These are phyloP conservation scores for Phytophthora foliorum DNA, from an alignment of 352 stramenopile species.

Conservation along the genomic window DNA sequence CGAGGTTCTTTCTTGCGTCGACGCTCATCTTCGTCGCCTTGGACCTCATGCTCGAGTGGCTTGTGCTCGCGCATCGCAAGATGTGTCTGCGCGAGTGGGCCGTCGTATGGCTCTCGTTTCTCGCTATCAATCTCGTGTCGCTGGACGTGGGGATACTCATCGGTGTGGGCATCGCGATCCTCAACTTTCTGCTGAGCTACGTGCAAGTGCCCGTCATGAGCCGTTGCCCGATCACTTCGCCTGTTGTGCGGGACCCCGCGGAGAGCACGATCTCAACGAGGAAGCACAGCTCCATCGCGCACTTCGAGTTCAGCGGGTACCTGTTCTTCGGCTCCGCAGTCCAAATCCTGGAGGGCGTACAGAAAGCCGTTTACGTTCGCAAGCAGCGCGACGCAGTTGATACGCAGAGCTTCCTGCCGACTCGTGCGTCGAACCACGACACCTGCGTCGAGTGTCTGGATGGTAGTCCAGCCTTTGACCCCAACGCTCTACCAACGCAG, in stretches of 20 bases:
- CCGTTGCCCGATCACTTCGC: constrained; percentile 43
- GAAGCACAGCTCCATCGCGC: constrained; percentile 65
- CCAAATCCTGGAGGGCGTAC: constrained; percentile 73
- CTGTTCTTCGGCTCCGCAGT: constrained; percentile 87
- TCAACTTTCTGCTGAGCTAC: constrained; percentile 85
- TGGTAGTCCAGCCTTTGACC: constrained; percentile 47
- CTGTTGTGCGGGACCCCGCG: constrained; percentile 40
- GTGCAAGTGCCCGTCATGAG: constrained; percentile 69
- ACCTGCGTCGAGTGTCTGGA: constrained; percentile 69
- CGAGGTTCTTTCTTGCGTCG: constrained; percentile 97
- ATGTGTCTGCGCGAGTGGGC: constrained; percentile 91
- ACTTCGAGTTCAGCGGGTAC: constrained; percentile 77
- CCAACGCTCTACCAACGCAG: constrained; percentile 56
- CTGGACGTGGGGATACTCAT: constrained; percentile 96
- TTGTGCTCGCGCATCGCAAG: constrained; percentile 85
- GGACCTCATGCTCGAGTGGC: constrained; percentile 98
- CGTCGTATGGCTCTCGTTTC: constrained; percentile 93
- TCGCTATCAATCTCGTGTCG: constrained; percentile 90
- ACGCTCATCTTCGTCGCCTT: constrained; percentile 97
- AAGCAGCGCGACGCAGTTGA: constrained; percentile 16
- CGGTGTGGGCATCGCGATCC: no score
- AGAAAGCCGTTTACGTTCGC: constrained; percentile 64
- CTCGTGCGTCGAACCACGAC: constrained; percentile 33
- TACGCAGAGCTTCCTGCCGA: constrained; percentile 43
- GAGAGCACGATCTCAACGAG: constrained; percentile 49